Percentiles rank a stretch among this genome's conserved stretches.
phyloP scores from a whole-genome alignment of 192 early-diverging fungal species.

The Coemansia reversa region DNA sequence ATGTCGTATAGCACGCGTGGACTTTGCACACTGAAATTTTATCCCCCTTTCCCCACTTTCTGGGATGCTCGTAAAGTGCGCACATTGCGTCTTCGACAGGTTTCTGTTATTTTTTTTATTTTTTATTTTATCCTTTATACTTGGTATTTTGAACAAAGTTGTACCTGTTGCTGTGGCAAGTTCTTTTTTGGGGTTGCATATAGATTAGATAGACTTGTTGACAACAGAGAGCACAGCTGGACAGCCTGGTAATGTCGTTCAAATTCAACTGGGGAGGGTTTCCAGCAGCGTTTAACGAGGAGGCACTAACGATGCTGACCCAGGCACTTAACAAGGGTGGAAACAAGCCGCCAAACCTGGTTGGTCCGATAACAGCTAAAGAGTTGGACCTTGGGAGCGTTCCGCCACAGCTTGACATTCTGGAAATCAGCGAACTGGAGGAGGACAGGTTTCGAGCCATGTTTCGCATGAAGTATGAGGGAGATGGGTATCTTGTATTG shows the following conservation, averaged over 20 bases:
- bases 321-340: constrained; percentile 89
- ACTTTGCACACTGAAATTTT: not conserved
- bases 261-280: constrained; percentile 96
- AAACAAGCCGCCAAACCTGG: constrained; percentile 89
- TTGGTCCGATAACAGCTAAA: constrained; percentile 87
- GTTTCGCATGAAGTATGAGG: constrained; percentile 91
- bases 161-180: not conserved
- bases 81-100: not conserved
- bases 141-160: not conserved
- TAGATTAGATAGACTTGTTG: not conserved
- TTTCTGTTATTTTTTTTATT: constrained; percentile 1
- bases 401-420: constrained; percentile 95
- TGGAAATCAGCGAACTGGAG: constrained; percentile 96
- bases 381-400: constrained; percentile 93
- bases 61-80: not conserved
- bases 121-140: not conserved
- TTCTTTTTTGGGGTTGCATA: not conserved
- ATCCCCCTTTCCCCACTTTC: not conserved
- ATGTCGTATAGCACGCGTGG: not conserved
- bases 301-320: constrained; percentile 83
- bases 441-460: constrained; percentile 92
- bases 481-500: constrained; percentile 89
- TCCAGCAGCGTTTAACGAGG: constrained; percentile 79
- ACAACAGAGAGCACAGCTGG: not conserved
- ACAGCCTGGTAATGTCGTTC: constrained; percentile 71